These are phyloP conservation scores for Ascoidea asiatica DNA, from an alignment of 805 yeast genomes.

Conservation along the genomic window DNA sequence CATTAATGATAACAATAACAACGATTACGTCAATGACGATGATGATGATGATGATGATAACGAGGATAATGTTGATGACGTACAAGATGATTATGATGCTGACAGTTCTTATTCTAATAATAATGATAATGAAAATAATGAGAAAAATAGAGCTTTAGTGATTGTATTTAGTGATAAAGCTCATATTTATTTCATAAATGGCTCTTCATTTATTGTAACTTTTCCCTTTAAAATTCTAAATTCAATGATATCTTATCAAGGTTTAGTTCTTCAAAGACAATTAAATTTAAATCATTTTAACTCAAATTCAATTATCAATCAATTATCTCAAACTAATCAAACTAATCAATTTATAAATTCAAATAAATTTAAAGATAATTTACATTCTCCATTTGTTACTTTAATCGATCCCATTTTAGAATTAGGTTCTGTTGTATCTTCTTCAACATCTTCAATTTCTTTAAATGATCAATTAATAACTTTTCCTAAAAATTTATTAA, in stretches of 20 bases:
- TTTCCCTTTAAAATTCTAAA: constrained; percentile 54
- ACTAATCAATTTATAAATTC: not conserved
- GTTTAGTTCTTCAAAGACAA: constrained; percentile 52
- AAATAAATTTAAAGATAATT: constrained; percentile 5
- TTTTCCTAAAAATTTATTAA: constrained; percentile 32
- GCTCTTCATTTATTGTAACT: constrained; percentile 43
- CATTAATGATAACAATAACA: no score
- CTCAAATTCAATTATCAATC: constrained; percentile 1
- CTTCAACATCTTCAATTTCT: constrained; percentile 54
- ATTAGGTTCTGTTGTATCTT: constrained; percentile 56
- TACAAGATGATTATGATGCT: constrained; percentile 47
- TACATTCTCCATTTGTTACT: constrained; percentile 34
- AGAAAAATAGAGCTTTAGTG: constrained; percentile 30
- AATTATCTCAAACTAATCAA: not conserved
- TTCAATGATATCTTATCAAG: constrained; percentile 55
- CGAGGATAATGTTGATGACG: not conserved
- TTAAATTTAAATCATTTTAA: constrained; percentile 16
- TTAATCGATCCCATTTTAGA: constrained; percentile 66
- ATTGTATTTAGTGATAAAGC: constrained; percentile 50
- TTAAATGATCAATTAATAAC: constrained; percentile 39
- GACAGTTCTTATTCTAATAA: no score
- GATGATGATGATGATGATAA: constrained; percentile 22
- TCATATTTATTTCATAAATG: constrained; percentile 46
- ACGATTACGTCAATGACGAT: not conserved
- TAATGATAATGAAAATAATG: constrained; percentile 10